Conservation (phyloP, 2,329 filamentous ascomycete species). For the Xenoacremonium recifei region DNA sequence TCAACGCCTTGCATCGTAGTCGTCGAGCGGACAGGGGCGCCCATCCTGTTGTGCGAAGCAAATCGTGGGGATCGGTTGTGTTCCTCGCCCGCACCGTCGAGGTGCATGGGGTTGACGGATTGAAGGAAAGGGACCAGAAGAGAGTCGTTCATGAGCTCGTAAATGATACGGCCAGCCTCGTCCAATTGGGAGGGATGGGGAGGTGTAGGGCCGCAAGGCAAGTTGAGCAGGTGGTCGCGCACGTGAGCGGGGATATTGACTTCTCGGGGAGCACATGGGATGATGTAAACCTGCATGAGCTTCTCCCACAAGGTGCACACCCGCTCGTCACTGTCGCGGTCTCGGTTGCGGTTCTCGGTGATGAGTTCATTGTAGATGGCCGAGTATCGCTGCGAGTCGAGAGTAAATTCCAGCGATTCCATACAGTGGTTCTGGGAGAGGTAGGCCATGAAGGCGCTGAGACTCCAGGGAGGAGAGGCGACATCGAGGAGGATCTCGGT, state of each 20-base stretch:
- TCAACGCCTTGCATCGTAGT: constrained; percentile 47
- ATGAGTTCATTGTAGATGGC: constrained; percentile 50
- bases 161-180: constrained; percentile 81
- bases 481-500: constrained; percentile 85
- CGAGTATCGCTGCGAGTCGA: constrained; percentile 86
- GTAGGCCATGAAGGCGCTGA: constrained; percentile 93
- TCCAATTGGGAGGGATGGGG: constrained; percentile 75
- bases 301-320: constrained; percentile 83
- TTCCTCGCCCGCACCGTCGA: constrained; percentile 36
- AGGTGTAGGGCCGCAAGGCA: constrained; percentile 56
- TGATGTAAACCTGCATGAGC: constrained; percentile 85
- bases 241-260: constrained; percentile 88
- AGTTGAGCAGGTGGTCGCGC: constrained; percentile 71
- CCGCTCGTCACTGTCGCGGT: constrained; percentile 54
- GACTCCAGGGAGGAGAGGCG: constrained; percentile 83
- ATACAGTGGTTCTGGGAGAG: constrained; percentile 96
- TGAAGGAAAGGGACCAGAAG: constrained; percentile 91
- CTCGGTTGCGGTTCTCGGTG: constrained; percentile 34
- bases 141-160: constrained; percentile 97
- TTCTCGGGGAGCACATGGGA: constrained; percentile 79
- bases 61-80: constrained; percentile 43
- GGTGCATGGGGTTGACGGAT: constrained; percentile 43
- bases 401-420: constrained; percentile 93
- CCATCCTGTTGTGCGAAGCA: constrained; percentile 40
- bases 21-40: constrained; percentile 27